Evolutionary conservation across 306 rosid genomes (phyloP), one percentile per base, ranked within the genome.

Genomic region (Biancaea sappan): DNA sequence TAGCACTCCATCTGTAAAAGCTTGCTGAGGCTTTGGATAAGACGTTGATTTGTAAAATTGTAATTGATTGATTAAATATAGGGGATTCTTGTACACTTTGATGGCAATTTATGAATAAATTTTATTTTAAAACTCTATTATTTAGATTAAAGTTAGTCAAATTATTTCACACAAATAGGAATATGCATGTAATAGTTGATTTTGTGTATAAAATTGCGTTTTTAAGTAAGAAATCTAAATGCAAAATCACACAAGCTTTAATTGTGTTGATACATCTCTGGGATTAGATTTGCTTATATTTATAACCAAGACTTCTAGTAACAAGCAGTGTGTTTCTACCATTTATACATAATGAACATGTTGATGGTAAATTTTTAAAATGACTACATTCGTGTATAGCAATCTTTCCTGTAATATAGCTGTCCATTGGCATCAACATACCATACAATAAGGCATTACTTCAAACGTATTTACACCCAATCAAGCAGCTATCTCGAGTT

Each of bases 1-100:
- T 3, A 8, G 29, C 11, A 61, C 75, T 53, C 88, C 86, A 28
- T 81, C 92, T 34, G 83, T 88, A 12, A 52, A 84, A 69, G 94
- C 94, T 15, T 80, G 43, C 65, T 91, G 77, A 86, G 29, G 8
- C 8, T 4, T 5, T 0, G 6, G 63, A 51, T 7, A 16, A 22
- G 10, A 24, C 28, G 22, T 52, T 34, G 37, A 8, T n/a, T n/a
- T n/a, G n/a, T n/a, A n/a, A n/a, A n/a, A n/a, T n/a, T n/a, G n/a
- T 3, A 26, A 46, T 13, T 64, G 51, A 5, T 66, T 32, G 12
- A 16, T 43, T 14, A 18, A 13, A 1, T 13, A 43, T 12, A 0
- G 6, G 56, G 18, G 56, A 50, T 50, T 50, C 56, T n/a, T 18
- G 25, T 50, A 19, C 14, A 24, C 10, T 35, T 35, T 61, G 46